Conservation (phyloP, 2,329 filamentous ascomycete species). For the Monascus ruber region DNA sequence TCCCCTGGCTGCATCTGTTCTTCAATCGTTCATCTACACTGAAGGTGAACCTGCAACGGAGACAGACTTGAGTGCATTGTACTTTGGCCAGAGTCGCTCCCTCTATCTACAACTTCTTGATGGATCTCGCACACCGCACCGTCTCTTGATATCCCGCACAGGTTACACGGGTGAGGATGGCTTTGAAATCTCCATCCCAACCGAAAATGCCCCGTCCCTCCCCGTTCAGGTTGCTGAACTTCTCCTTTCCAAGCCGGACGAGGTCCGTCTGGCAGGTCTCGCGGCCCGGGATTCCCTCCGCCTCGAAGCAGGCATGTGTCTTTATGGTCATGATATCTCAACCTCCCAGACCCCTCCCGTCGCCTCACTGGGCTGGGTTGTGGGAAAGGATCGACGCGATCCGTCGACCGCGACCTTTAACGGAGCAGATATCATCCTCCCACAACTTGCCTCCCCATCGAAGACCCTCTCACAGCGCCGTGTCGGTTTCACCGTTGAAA, state of each 20-base stretch:
- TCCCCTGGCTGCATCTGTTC: conserved; percentile 59
- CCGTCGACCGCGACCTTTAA: conserved; percentile 58
- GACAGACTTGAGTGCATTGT: conserved; percentile 53
- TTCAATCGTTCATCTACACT: conserved; percentile 51
- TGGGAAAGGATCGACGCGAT: conserved; percentile 64
- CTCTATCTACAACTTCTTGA: conserved; percentile 51
- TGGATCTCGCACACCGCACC: conserved; percentile 39
- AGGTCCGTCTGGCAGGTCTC: conserved; percentile 71
- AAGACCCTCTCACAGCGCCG: conserved; percentile 61
- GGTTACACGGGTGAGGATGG: conserved; percentile 98
- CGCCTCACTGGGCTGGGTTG: conserved; percentile 63
- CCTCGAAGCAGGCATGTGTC: conserved; percentile 93
- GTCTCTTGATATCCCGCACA: conserved; percentile 68
- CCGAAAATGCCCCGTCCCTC: conserved; percentile 43
- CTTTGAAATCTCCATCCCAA: conserved; percentile 84
- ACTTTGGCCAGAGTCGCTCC: conserved; percentile 67
- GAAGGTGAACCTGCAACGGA: conserved; percentile 30
- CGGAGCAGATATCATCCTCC: conserved; percentile 65
- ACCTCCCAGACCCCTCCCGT: conserved; percentile 62
- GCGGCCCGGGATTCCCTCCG: conserved; percentile 85
- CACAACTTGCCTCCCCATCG: conserved; percentile 49
- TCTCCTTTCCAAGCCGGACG: conserved; percentile 53
- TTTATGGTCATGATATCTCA: conserved; percentile 97
- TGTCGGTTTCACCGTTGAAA: conserved; percentile 67
- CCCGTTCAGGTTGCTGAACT: conserved; percentile 50